These are phyloP conservation scores for Pseudogymnoascus sp. DNA, from an alignment of 2,329 filamentous ascomycete genomes.

Conservation along the genomic window DNA sequence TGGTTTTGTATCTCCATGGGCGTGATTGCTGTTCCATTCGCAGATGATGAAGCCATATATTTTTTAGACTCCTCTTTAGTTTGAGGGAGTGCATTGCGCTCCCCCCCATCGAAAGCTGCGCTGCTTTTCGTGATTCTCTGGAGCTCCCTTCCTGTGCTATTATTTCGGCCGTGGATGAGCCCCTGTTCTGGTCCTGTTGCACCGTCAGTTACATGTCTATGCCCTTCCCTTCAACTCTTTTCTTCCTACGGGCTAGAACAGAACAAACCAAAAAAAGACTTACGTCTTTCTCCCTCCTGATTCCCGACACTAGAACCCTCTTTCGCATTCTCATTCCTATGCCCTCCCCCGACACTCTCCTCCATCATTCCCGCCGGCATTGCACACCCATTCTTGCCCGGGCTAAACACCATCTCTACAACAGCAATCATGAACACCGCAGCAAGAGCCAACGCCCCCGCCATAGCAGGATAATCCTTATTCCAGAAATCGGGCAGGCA, in stretches of 20 bases:
- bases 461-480: constrained; percentile 37
- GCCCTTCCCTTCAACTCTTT: not conserved
- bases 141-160: constrained; percentile 14
- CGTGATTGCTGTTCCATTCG: constrained; percentile 9
- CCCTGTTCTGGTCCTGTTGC: not conserved
- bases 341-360: not conserved
- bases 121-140: constrained; percentile 38
- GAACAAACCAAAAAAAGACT: not conserved
- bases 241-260: not conserved
- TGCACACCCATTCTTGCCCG: constrained; percentile 17
- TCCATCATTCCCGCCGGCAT: not conserved
- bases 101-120: constrained; percentile 56
- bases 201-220: not conserved
- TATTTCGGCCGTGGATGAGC: not conserved
- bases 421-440: constrained; percentile 38
- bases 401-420: constrained; percentile 47
- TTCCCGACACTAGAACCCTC: not conserved
- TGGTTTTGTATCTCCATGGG: constrained; percentile 35
- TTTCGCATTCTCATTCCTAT: not conserved
- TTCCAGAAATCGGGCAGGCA: constrained; percentile 43
- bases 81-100: constrained; percentile 52
- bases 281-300: not conserved
- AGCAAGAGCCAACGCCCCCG: constrained; percentile 37
- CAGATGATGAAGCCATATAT: constrained; percentile 19
- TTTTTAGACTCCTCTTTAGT: constrained; percentile 38